Conservation (phyloP, 176 grass and related monocot species). For the Cymbopogon citratus region DNA sequence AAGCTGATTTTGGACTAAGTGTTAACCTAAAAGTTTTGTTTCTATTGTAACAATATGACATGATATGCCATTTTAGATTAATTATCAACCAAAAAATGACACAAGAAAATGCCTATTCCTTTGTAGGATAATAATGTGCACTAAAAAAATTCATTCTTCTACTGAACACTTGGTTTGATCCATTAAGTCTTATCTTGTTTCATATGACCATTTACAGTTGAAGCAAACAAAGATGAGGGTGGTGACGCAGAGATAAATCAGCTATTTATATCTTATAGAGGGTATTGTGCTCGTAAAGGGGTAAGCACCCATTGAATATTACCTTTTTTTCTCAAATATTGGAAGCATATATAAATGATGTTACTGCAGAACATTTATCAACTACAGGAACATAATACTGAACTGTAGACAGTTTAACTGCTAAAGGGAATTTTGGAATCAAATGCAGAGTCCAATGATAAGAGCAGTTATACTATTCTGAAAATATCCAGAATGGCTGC, state of each 20-base stretch:
- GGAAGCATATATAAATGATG: background rate
- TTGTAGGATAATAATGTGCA: background rate
- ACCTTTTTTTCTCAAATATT: background rate
- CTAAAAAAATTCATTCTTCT: background rate
- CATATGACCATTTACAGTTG: slow-evolving; percentile 36
- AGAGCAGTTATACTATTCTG: background rate
- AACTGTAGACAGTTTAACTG: background rate
- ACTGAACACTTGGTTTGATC: background rate
- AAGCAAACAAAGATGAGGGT: slow-evolving; percentile 40
- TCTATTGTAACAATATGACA: background rate
- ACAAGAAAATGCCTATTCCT: background rate
- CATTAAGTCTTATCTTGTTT: background rate
- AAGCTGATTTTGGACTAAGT: background rate
- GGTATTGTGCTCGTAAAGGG: slow-evolving; percentile 88
- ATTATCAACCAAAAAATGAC: background rate
- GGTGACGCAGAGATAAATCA: slow-evolving; percentile 53
- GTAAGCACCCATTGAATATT: slow-evolving; percentile 37
- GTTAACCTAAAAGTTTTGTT: background rate
- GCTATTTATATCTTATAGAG: slow-evolving; percentile 63
- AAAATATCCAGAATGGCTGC: background rate
- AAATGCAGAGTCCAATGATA: background rate
- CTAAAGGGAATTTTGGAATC: background rate
- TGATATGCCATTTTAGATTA: background rate
- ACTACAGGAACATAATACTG: background rate
- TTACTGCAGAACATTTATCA: background rate